A percentile compares a stretch with the other conserved stretches of the same genome.
Conservation (phyloP, 2,329 filamentous ascomycete genomes). For the Trichophyton equinum region DNA sequence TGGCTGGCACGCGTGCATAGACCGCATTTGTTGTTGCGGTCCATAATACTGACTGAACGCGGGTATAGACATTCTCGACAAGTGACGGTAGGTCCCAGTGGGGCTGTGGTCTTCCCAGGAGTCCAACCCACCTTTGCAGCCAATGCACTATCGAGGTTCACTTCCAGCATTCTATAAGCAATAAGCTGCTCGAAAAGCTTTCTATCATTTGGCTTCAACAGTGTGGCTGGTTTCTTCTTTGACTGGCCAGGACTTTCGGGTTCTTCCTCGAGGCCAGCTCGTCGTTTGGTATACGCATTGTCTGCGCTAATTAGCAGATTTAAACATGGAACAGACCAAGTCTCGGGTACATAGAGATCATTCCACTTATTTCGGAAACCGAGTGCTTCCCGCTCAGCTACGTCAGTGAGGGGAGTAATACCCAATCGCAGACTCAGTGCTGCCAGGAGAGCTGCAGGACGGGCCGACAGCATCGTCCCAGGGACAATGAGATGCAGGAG, state of each 20-base stretch:
- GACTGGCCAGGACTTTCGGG: background rate
- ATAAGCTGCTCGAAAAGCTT: conserved; percentile 35
- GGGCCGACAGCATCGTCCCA: conserved; percentile 36
- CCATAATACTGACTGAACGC: conserved; percentile 42
- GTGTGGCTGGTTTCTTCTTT: conserved; percentile 7
- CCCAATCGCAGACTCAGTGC: conserved; percentile 40
- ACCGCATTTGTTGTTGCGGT: conserved; percentile 29
- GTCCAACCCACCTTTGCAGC: conserved; percentile 35
- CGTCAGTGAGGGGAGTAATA: conserved; percentile 30
- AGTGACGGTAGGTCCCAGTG: conserved; percentile 32
- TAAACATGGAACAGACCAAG: conserved; percentile 38
- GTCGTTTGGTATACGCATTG: conserved; percentile 22
- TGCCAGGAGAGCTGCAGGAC: conserved; percentile 37
- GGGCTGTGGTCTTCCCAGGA: conserved; percentile 33
- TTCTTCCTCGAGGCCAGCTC: conserved; percentile 15
- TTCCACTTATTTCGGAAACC: conserved; percentile 37
- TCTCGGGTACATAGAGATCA: conserved; percentile 37
- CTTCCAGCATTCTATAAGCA: conserved; percentile 36
- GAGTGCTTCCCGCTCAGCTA: conserved; percentile 33
- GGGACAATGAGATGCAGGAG: conserved; percentile 39
- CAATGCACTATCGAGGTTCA: conserved; percentile 36
- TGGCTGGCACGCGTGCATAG: conserved; percentile 25
- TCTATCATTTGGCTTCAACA: conserved; percentile 30
- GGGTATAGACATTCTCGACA: conserved; percentile 36
- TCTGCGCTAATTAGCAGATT: conserved; percentile 39